Evolutionary conservation across 495 filamentous ascomycete species (phyloP).

Genomic region (Penicillium chermesinum): DNA sequence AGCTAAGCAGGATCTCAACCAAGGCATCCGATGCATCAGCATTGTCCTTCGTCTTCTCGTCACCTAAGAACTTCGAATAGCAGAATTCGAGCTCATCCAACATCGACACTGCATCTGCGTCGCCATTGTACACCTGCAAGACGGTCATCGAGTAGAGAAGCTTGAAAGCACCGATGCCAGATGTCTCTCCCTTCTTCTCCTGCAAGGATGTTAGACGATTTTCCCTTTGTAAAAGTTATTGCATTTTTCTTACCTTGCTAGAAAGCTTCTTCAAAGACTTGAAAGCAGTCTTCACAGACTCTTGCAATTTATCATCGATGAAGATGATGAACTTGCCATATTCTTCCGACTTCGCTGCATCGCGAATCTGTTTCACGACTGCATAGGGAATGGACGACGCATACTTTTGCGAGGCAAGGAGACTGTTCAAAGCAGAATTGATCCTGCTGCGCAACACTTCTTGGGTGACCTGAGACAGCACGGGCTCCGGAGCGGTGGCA

Average conservation of each 20-base stretch:
- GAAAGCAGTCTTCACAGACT: conserved; percentile 56
- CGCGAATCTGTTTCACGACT: conserved; percentile 49
- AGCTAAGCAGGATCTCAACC: conserved; percentile 80
- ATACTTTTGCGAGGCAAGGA: conserved; percentile 59
- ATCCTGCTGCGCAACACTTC: conserved; percentile 65
- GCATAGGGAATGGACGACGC: conserved; percentile 44
- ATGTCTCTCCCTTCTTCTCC: conserved; percentile 36
- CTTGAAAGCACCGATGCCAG: conserved; percentile 56
- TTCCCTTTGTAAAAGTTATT: conserved; percentile 5
- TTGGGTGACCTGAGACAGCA: conserved; percentile 56
- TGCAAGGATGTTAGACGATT: too few relatives aligned
- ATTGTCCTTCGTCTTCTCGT: conserved; percentile 45
- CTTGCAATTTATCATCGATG: conserved; percentile 56
- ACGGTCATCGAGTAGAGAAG: conserved; percentile 82
- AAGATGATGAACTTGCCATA: conserved; percentile 49
- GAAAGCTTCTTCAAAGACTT: conserved; percentile 63
- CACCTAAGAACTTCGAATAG: conserved; percentile 57
- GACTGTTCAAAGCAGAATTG: conserved; percentile 60
- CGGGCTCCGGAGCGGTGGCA: conserved; percentile 31
- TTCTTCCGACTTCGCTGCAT: conserved; percentile 36
- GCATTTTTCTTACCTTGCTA: conserved; percentile 42
- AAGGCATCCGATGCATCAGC: conserved; percentile 67
- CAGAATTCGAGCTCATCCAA: conserved; percentile 69
- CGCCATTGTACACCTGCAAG: conserved; percentile 83
- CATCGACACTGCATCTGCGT: conserved; percentile 72